Base-by-base conservation (phyloP, 140 eudicot genomes). In the Cichorium intybus region DNA sequence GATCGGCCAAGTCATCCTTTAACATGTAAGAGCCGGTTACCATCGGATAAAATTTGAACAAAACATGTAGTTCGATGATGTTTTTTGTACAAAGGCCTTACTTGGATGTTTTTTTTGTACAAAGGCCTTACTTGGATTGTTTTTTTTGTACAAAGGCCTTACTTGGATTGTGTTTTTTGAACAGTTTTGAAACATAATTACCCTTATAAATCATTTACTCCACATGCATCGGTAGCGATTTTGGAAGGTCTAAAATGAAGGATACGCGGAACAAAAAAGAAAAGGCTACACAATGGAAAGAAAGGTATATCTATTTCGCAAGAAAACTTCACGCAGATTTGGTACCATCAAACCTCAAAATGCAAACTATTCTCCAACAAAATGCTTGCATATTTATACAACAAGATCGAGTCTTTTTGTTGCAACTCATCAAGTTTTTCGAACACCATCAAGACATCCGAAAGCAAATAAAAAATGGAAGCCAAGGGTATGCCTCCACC, bases 231-330 rank as follows among this genome's bases (percentile, higher is more conserved):
- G 3, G 21, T 8, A 39, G 14, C 1, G 24, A 43, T 18, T 8
- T 28, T 9, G 11, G 21, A 17, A 48, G 45, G 49, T 22, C 7
- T 10, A 34, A 66, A 49, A 16, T 57, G 26, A 67, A 68, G 65
- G 57, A 45, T 61, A 61, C 16, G 16, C 17, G 27, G 10, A 75
- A 62, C 53, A 45, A 22, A 54, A 34, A 35, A 69, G 54, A 61
- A 69, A 62, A 59, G 60, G 68, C 60, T 51, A 62, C 46, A 12
- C 55, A 24, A 55, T 28, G 43, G 57, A 65, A 56, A 63, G 80
- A 34, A 72, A 81, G 87, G 95, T 54, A 86, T 86, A 76, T 76
- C 73, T 79, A 24, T 33, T 28, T 54, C 23, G 69, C 74, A 85
- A 79, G 87, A 66, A 75, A 85, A 55, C 81, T 26, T 59, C 8